A percentile compares a stretch with the other conserved stretches of the same genome.
phyloP scores from a whole-genome alignment of 176 grass and related monocot species.

The Puya raimondii region DNA sequence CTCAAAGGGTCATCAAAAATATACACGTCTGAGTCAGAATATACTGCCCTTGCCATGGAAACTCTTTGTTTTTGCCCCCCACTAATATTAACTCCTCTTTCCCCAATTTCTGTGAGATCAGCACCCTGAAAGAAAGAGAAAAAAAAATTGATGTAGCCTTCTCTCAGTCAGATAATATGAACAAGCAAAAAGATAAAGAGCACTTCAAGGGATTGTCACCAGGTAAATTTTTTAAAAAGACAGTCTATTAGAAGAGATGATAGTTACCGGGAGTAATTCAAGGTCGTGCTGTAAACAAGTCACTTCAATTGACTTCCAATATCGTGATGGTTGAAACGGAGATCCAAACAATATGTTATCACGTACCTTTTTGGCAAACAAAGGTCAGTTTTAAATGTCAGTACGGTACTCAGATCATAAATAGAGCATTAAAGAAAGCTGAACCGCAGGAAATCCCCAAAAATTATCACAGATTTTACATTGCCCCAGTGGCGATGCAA shows the following conservation, averaged over 20 bases:
- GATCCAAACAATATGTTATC: slow-evolving; percentile 99
- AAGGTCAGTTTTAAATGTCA: slow-evolving; percentile 5
- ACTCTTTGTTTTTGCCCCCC: slow-evolving; percentile 99
- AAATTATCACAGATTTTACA: too few species aligned
- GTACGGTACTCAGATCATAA: background rate
- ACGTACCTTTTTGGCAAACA: slow-evolving; percentile 50
- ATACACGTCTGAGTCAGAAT: slow-evolving; percentile 95
- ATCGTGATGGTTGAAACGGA: slow-evolving; percentile 60
- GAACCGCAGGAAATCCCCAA: too few species aligned
- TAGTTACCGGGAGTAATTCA: slow-evolving; percentile 79
- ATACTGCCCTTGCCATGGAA: slow-evolving; percentile 99
- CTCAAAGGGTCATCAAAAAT: slow-evolving; percentile 99
- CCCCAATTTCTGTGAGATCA: slow-evolving; percentile 97
- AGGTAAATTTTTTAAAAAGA: background rate
- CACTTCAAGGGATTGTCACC: background rate
- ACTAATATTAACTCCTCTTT: slow-evolving; percentile 99
- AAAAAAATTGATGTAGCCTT: slow-evolving; percentile 20
- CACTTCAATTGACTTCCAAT: slow-evolving; percentile 63
- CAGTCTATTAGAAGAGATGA: background rate
- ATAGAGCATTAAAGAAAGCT: background rate
- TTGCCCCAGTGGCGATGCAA: too few species aligned
- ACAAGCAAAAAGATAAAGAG: slow-evolving; percentile 1
- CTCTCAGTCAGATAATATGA: background rate
- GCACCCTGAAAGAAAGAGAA: slow-evolving; percentile 53
- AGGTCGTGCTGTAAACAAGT: slow-evolving; percentile 81